These are phyloP conservation scores for Tricholoma bakamatsutake DNA, from an alignment of 768 basidiomycete species.

Conservation along the genomic window DNA sequence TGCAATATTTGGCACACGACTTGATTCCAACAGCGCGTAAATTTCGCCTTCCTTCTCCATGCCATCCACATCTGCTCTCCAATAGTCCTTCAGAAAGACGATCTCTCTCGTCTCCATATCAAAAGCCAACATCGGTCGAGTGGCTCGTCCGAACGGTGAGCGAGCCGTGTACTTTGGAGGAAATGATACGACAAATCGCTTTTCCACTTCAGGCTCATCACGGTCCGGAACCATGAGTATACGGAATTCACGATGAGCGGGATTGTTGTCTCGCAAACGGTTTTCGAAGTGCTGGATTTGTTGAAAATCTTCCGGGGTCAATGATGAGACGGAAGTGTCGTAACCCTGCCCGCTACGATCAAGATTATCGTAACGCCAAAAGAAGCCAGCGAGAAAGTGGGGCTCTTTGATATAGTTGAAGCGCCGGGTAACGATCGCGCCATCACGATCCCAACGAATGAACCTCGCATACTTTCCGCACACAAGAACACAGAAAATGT, in stretches of 20 bases:
- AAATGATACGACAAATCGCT: too few relatives aligned
- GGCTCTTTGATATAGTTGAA: conserved; percentile 18
- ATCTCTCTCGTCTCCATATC: conserved; percentile 3
- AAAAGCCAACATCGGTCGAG: too few relatives aligned
- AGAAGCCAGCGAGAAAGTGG: conserved; percentile 16
- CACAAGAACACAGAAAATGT: conserved; percentile 25
- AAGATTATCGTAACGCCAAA: conserved; percentile 18
- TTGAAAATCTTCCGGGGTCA: background rate
- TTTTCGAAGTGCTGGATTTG: conserved; percentile 1
- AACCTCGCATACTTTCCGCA: conserved; percentile 20
- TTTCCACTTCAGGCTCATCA: too few relatives aligned
- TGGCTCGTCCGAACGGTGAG: too few relatives aligned
- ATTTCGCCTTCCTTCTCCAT: conserved; percentile 17
- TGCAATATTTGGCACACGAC: conserved; percentile 11
- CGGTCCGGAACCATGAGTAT: background rate
- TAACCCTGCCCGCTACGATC: conserved; percentile 11
- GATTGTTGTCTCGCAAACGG: background rate
- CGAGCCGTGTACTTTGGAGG: too few relatives aligned
- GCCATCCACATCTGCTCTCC: conserved; percentile 12
- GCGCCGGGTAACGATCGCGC: conserved; percentile 18
- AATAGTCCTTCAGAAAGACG: conserved; percentile 27
- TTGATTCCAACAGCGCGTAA: background rate
- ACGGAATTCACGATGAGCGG: background rate
- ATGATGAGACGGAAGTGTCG: conserved; percentile 9
- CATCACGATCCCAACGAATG: conserved; percentile 30